Conservation (phyloP, 2,329 filamentous ascomycete genomes). For the Diaporthe humulicola region DNA sequence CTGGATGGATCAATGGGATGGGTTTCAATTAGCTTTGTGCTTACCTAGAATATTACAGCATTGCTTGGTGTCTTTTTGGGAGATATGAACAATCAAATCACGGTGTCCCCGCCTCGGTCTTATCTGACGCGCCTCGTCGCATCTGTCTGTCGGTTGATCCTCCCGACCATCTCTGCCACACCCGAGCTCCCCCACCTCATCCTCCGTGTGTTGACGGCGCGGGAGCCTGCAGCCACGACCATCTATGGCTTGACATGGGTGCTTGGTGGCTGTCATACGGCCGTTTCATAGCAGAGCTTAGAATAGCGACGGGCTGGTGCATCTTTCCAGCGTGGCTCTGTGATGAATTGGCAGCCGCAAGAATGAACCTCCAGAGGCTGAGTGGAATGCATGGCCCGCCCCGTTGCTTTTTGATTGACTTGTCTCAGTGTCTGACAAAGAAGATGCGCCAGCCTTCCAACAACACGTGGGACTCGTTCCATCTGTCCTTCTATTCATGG, state of each 20-base stretch:
- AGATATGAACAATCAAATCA: constrained; percentile 28
- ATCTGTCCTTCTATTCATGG: neutral
- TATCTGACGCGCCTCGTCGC: neutral
- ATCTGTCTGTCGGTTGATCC: constrained; percentile 2
- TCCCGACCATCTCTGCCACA: neutral
- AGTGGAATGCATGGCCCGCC: neutral
- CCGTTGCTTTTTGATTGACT: constrained; percentile 9
- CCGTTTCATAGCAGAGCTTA: constrained; percentile 14
- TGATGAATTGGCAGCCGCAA: neutral
- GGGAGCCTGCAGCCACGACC: neutral
- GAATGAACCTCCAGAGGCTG: neutral
- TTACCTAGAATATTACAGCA: constrained; percentile 14
- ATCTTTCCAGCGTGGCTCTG: neutral
- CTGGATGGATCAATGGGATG: neutral
- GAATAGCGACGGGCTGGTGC: constrained; percentile 14
- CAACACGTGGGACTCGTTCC: constrained; percentile 1
- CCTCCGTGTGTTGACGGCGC: neutral
- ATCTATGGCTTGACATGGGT: neutral
- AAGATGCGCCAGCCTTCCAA: neutral
- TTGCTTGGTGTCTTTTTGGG: constrained; percentile 32
- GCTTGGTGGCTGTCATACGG: neutral
- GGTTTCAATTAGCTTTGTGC: constrained; percentile 12
- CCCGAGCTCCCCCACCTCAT: neutral
- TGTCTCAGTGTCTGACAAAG: constrained; percentile 20
- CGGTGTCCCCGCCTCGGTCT: neutral